Percentiles rank a stretch among this genome's conserved stretches.
Conservation (phyloP, 441 rosid genomes). For the Biscutella laevigata region DNA sequence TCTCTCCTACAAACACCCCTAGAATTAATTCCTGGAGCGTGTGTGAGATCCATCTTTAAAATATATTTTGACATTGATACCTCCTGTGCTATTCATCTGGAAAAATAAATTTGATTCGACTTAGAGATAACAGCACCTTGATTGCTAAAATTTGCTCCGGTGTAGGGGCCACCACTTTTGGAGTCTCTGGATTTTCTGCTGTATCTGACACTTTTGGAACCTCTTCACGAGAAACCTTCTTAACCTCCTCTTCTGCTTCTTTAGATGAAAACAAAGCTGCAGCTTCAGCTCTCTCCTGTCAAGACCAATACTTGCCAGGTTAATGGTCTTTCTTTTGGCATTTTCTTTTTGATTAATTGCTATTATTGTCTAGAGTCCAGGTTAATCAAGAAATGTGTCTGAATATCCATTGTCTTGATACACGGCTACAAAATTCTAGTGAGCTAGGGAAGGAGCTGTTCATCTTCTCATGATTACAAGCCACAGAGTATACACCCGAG, state of each 20-base stretch:
- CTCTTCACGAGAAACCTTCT: constrained; percentile 59
- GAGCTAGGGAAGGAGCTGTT: too few species aligned
- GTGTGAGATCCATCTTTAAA: too few species aligned
- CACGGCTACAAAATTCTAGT: too few species aligned
- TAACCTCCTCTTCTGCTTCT: constrained; percentile 82
- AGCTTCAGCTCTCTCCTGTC: constrained; percentile 90
- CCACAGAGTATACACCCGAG: too few species aligned
- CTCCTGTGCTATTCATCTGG: not conserved
- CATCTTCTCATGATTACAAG: too few species aligned
- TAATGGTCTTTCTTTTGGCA: not conserved
- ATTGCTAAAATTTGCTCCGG: constrained; percentile 88
- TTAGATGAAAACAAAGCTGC: constrained; percentile 68
- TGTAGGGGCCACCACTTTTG: constrained; percentile 81
- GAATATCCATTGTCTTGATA: too few species aligned
- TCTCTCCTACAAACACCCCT: too few species aligned
- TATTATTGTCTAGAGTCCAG: too few species aligned
- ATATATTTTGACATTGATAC: not conserved
- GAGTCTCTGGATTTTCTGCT: constrained; percentile 46
- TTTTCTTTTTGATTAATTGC: too few species aligned
- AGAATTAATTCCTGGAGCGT: too few species aligned
- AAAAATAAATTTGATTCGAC: not conserved
- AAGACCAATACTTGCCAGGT: not conserved
- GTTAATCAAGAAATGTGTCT: too few species aligned
- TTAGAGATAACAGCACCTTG: constrained; percentile 42
- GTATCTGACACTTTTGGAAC: constrained; percentile 43